These are phyloP conservation scores for Fraxinus angustifolia DNA, from an alignment of 305 asterid genomes.

Conservation along the genomic window DNA sequence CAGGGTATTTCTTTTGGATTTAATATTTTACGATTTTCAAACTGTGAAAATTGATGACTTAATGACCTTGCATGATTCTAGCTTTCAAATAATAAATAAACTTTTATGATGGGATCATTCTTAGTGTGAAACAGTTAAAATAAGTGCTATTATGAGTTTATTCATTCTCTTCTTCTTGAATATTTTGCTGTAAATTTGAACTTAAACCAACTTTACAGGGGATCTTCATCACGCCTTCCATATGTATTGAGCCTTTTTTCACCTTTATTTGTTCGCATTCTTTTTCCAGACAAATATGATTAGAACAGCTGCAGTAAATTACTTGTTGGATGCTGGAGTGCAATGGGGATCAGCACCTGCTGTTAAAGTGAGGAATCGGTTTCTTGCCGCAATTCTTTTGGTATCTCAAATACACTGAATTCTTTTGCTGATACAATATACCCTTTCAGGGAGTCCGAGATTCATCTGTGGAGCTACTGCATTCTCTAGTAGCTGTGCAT, in stretches of 20 bases:
- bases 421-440: slow-evolving; percentile 15
- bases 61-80: background rate
- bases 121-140: background rate
- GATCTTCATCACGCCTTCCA: slow-evolving; percentile 11
- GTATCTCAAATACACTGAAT: background rate
- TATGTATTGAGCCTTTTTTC: slow-evolving; percentile 3
- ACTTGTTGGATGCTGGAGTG: slow-evolving; percentile 87
- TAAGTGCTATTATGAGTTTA: background rate
- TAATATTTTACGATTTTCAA: background rate
- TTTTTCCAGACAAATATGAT: slow-evolving; percentile 68
- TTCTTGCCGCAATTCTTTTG: background rate
- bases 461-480: slow-evolving; percentile 89
- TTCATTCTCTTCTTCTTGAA: background rate
- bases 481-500: slow-evolving; percentile 88
- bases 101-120: background rate
- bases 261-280: slow-evolving; percentile 13
- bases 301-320: slow-evolving; percentile 78
- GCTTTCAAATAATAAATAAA: background rate
- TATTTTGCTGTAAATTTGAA: background rate
- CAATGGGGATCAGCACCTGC: slow-evolving; percentile 97
- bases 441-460: slow-evolving; percentile 87
- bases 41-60: background rate
- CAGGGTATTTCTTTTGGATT: background rate
- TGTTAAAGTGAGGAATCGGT: slow-evolving; percentile 61
- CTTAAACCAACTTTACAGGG: background rate